These are phyloP conservation scores for Quercus lobata DNA, from an alignment of 331 rosid species.

Conservation along the genomic window DNA sequence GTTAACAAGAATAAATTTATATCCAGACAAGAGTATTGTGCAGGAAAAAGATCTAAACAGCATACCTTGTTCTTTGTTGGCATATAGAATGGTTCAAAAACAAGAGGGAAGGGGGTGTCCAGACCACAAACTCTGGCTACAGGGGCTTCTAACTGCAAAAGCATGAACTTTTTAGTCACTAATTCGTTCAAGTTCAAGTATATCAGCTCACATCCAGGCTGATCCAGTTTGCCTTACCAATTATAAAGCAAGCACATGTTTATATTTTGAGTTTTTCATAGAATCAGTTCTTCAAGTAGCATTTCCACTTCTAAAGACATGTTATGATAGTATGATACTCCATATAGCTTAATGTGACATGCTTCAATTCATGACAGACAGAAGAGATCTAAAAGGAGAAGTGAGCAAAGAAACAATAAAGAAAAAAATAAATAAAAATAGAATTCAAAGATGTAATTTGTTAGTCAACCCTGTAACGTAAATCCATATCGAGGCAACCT, in stretches of 20 bases:
- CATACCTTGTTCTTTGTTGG: slow-evolving; percentile 90
- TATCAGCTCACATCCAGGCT: not conserved
- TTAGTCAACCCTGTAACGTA: no score
- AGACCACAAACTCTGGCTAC: slow-evolving; percentile 88
- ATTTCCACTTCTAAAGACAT: not conserved
- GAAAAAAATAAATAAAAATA: not conserved
- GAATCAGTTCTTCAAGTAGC: not conserved
- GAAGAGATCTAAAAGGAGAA: no score
- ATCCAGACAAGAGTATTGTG: not conserved
- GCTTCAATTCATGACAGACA: not conserved
- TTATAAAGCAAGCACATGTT: not conserved
- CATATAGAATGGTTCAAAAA: slow-evolving; percentile 97
- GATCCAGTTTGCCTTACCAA: not conserved
- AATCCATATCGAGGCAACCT: no score
- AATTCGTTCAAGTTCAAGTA: not conserved
- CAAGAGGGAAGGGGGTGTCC: slow-evolving; percentile 96
- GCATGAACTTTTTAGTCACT: not conserved
- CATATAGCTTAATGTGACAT: not conserved
- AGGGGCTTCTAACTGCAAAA: slow-evolving; percentile 85
- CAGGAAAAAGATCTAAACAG: not conserved
- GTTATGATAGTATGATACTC: not conserved
- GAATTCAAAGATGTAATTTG: not conserved
- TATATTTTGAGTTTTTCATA: not conserved
- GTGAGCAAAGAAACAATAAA: not conserved
- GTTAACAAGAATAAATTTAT: not conserved